A percentile compares a stretch with the other conserved stretches of the same genome.
phyloP scores from a whole-genome alignment of 1,284 basidiomycete genomes.

The Rhodofomes roseus region DNA sequence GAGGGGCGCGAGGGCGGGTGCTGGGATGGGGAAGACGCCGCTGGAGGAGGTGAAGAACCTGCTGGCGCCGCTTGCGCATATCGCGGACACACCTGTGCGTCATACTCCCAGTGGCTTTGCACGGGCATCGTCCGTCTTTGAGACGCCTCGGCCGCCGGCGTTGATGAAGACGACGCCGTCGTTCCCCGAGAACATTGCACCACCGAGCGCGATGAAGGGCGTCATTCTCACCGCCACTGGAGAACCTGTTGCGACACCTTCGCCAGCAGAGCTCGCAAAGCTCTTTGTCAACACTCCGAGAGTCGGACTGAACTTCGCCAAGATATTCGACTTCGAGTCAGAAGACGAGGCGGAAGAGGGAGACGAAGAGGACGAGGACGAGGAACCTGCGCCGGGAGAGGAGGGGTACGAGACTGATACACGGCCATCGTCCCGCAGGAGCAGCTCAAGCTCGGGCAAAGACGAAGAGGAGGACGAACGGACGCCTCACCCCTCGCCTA shows the following conservation, averaged over 20 bases:
- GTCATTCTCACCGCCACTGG: conserved; percentile 74
- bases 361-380: conserved; percentile 9
- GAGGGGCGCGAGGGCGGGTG: conserved; percentile 10
- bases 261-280: conserved; percentile 56
- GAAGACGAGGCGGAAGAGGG: conserved; percentile 31
- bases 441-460: neutral
- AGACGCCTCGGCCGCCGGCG: conserved; percentile 37
- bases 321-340: conserved; percentile 63
- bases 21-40: conserved; percentile 53
- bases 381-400: conserved; percentile 11
- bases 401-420: conserved; percentile 26
- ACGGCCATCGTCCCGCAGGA: conserved; percentile 9
- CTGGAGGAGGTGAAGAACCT: conserved; percentile 74
- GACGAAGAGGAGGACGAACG: conserved; percentile 16
- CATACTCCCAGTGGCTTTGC: conserved; percentile 12
- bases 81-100: conserved; percentile 27
- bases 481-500: conserved; percentile 16
- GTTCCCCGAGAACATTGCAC: conserved; percentile 19
- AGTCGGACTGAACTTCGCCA: conserved; percentile 66
- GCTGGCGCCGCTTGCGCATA: conserved; percentile 47
- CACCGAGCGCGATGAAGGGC: conserved; percentile 76
- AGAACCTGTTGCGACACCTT: conserved; percentile 64
- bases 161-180: conserved; percentile 13
- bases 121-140: conserved; percentile 31
- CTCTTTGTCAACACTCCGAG: conserved; percentile 63